Evolutionary conservation across 140 eudicot genomes (phyloP).

Genomic region (Oenanthe javanica): DNA sequence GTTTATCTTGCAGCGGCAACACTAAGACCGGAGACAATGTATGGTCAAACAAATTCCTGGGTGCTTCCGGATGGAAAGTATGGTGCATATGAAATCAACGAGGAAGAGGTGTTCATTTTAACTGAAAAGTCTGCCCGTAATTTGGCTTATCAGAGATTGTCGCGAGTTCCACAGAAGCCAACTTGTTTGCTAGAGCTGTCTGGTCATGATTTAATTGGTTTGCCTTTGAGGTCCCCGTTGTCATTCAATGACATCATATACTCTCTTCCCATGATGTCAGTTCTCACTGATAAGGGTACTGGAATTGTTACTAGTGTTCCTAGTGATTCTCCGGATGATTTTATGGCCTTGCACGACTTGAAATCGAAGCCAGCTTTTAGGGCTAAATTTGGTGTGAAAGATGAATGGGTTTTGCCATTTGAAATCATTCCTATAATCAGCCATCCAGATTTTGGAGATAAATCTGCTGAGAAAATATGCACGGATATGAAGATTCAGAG

Average conservation of each 20-base stretch:
- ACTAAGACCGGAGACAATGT: slow-evolving; percentile 85
- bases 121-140: slow-evolving; percentile 65
- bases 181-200: slow-evolving; percentile 70
- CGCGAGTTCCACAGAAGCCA: slow-evolving; percentile 57
- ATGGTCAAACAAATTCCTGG: slow-evolving; percentile 89
- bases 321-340: slow-evolving; percentile 93
- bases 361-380: slow-evolving; percentile 67
- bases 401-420: slow-evolving; percentile 73
- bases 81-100: slow-evolving; percentile 79
- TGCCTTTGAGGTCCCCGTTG: slow-evolving; percentile 69
- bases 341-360: slow-evolving; percentile 69
- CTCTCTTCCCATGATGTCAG: slow-evolving; percentile 77
- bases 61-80: slow-evolving; percentile 77
- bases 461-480: slow-evolving; percentile 77
- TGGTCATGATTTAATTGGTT: slow-evolving; percentile 82
- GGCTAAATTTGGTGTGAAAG: slow-evolving; percentile 68
- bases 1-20: slow-evolving; percentile 88
- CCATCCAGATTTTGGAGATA: slow-evolving; percentile 78
- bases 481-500: slow-evolving; percentile 74
- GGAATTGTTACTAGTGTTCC: slow-evolving; percentile 93
- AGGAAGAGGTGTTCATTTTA: slow-evolving; percentile 52
- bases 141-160: slow-evolving; percentile 65
- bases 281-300: slow-evolving; percentile 83
- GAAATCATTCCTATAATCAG: slow-evolving; percentile 69
- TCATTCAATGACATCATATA: slow-evolving; percentile 57